phyloP scores from a whole-genome alignment of 139 green algal genomes.

The Trebouxia sp. region DNA sequence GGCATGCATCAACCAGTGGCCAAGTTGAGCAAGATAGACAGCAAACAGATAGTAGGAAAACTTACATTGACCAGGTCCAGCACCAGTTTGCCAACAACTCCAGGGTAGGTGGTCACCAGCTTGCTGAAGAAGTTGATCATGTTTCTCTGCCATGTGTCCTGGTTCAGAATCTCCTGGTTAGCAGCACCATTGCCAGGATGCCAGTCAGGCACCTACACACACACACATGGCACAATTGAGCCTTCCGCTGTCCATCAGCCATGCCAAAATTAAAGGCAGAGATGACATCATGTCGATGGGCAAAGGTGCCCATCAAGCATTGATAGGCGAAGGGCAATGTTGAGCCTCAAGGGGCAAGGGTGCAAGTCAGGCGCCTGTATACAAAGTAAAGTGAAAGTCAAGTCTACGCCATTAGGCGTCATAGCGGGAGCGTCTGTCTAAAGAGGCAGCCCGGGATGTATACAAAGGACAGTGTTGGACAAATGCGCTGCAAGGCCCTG shows the following conservation, averaged over 20 bases:
- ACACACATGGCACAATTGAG: too few relatives aligned
- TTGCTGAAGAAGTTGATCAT: background rate
- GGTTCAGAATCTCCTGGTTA: conserved; percentile 16
- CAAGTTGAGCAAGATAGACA: background rate
- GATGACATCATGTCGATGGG: background rate
- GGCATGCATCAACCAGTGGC: too few relatives aligned
- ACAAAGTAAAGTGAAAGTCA: background rate
- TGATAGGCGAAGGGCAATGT: background rate
- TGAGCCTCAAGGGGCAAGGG: background rate
- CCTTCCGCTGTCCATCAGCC: too few relatives aligned
- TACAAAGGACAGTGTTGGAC: background rate
- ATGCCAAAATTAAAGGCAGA: too few relatives aligned
- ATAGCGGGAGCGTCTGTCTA: too few relatives aligned
- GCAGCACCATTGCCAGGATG: background rate
- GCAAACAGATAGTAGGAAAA: background rate
- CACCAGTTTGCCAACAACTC: conserved; percentile 5
- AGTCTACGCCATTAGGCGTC: too few relatives aligned
- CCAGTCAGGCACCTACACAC: conserved; percentile 24
- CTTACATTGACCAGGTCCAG: conserved; percentile 15
- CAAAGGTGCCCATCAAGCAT: background rate
- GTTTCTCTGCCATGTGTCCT: background rate
- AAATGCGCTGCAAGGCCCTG: too few relatives aligned
- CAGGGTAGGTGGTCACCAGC: background rate
- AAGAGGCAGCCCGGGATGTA: background rate
- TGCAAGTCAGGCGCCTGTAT: background rate